Evolutionary conservation across 305 asterid species (phyloP).

Genomic region (Petunia hybrid): DNA sequence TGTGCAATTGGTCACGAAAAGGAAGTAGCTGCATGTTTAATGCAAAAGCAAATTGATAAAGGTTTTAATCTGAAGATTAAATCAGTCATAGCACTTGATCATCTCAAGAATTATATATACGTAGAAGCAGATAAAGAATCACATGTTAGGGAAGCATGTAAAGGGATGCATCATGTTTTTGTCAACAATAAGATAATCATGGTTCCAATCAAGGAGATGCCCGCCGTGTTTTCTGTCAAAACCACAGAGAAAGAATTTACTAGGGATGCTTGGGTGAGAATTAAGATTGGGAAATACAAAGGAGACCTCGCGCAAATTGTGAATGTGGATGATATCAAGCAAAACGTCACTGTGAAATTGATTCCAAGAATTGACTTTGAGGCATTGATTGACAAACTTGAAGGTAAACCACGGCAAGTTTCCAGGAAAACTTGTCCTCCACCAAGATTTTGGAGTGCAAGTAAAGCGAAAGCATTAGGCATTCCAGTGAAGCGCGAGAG

Average conservation of each 20-base stretch:
- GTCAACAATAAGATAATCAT: constrained; percentile 56
- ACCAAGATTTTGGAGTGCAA: constrained; percentile 80
- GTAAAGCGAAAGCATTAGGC: constrained; percentile 68
- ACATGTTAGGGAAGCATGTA: constrained; percentile 84
- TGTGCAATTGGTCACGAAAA: constrained; percentile 95
- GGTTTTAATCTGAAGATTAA: constrained; percentile 79
- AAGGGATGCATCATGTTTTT: not conserved
- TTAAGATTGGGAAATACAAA: constrained; percentile 84
- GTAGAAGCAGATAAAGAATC: constrained; percentile 95
- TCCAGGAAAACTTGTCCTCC: constrained; percentile 77
- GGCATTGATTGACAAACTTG: constrained; percentile 77
- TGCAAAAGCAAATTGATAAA: constrained; percentile 87
- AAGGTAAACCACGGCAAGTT: constrained; percentile 78
- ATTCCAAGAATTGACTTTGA: constrained; percentile 90
- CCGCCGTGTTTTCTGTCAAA: constrained; percentile 91
- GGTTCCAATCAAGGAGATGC: constrained; percentile 96
- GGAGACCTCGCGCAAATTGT: constrained; percentile 95
- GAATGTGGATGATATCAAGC: constrained; percentile 90
- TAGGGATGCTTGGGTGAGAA: constrained; percentile 89
- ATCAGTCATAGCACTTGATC: constrained; percentile 88
- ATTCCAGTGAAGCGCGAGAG: constrained; percentile 72
- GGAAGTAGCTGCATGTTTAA: constrained; percentile 88
- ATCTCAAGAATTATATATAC: constrained; percentile 73
- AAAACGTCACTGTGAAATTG: constrained; percentile 76
- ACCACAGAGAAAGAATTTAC: constrained; percentile 81